Evolutionary conservation across 2,329 filamentous ascomycete genomes (phyloP).

Genomic region (Pseudocercospora fuligena): DNA sequence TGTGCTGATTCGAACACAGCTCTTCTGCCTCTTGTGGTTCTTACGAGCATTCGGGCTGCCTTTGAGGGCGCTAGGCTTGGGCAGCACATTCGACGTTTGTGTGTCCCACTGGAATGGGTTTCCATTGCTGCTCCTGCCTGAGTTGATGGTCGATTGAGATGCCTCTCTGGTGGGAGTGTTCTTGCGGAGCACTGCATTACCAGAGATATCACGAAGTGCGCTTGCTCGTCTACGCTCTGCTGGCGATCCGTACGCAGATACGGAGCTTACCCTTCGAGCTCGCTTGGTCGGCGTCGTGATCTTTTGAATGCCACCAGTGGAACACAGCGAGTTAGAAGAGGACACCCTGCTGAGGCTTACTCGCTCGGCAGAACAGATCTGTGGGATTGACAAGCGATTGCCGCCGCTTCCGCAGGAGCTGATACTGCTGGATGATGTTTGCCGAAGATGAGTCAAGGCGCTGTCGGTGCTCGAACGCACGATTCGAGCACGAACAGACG

Average conservation of each 20-base stretch:
- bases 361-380: constrained; percentile 43
- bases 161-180: constrained; percentile 42
- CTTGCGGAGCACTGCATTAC: constrained; percentile 33
- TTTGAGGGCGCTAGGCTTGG: constrained; percentile 51
- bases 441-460: constrained; percentile 22
- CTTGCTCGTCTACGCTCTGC: constrained; percentile 39
- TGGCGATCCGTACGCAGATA: constrained; percentile 49
- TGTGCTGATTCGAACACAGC: constrained; percentile 52
- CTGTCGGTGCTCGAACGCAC: constrained; percentile 36
- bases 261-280: constrained; percentile 31
- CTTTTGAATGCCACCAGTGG: constrained; percentile 33
- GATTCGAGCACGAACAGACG: constrained; percentile 36
- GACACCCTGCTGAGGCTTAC: constrained; percentile 43
- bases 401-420: constrained; percentile 31
- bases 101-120: constrained; percentile 54
- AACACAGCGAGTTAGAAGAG: constrained; percentile 36
- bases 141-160: constrained; percentile 46
- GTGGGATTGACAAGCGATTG: constrained; percentile 39
- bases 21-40: constrained; percentile 48
- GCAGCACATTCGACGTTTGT: constrained; percentile 33
- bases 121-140: constrained; percentile 49
- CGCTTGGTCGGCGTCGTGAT: constrained; percentile 41
- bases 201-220: constrained; percentile 41
- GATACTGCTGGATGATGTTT: constrained; percentile 31
- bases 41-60: constrained; percentile 51